Base-by-base conservation (phyloP, 2,329 filamentous ascomycete genomes). In the Fusarium sp. region DNA sequence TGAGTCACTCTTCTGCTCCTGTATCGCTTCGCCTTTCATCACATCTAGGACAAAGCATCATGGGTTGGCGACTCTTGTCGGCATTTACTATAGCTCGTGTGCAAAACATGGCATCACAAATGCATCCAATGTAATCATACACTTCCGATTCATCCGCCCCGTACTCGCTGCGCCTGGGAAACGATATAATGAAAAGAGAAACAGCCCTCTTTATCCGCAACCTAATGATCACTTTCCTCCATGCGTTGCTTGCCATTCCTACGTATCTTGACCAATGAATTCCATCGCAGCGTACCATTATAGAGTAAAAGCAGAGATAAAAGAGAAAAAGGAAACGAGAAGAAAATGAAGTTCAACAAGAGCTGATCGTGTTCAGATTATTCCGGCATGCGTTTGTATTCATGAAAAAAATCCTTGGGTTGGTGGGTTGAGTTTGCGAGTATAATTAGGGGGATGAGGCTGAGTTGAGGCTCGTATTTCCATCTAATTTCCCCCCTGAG, bases 111-210 rank as follows among this genome's bases (percentile, higher is more conserved):
- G 41, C 42, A 48, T 65, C 54, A 37, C 69, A 49, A 68, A 69
- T 71, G 63, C 62, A 69, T 60, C 37, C 30, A 50, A 57, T 60
- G 35, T 55, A 69, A 65, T 69, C 52, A 53, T 72, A 71, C 55
- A 71, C 44, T 59, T 37, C 49, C 20, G 33, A 41, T 56, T 60
- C 50, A 58, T 44, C 53, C 41, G 18, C 50, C 49, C 61, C 37
- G 41, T 42, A 53, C 42, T 69, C 44, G 38, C 42, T 61, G 44
- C 69, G 69, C 69, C 69, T 30, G 58, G 66, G 50, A 58, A 64
- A 44, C 14, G 18, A 65, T 45, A 35, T 18, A 65, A 65, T 27
- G 37, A 65, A 54, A 69, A 37, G 48, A 33, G 35, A 53, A 58
- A 67, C 45, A 63, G 32, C 42, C 27, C 15, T 49, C 46, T 42